Percentiles rank a stretch among this genome's conserved stretches.
Conservation (phyloP, 345 rosid genomes). For the Syzygium oleosum region DNA sequence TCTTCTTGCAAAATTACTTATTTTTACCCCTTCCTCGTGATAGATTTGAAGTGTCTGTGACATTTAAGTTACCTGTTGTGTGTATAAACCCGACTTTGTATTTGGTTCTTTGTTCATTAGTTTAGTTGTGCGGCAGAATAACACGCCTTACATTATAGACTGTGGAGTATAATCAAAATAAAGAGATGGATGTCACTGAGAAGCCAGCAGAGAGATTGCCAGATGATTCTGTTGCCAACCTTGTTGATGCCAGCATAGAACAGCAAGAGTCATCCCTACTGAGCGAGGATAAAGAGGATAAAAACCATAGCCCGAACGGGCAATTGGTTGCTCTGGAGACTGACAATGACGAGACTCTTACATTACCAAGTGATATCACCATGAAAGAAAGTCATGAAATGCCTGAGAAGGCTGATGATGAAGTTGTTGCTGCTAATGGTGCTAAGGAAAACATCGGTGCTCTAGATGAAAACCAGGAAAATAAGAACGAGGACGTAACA, state of each 20-base stretch:
- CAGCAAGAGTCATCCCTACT: conserved; percentile 11
- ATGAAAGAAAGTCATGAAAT: conserved; percentile 17
- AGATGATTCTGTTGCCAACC: conserved; percentile 13
- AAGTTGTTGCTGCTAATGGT: background rate
- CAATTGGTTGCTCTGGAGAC: conserved; percentile 4
- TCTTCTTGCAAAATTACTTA: background rate
- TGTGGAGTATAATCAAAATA: background rate
- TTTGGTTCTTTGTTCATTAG: background rate
- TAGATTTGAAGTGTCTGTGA: background rate
- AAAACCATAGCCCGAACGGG: conserved; percentile 16
- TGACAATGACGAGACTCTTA: conserved; percentile 20
- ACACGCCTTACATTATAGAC: background rate
- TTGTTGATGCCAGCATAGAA: conserved; percentile 17
- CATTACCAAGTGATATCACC: conserved; percentile 32
- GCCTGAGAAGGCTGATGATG: conserved; percentile 6
- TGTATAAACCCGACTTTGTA: background rate
- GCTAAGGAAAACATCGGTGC: background rate
- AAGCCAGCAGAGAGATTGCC: conserved; percentile 26
- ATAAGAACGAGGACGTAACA: conserved; percentile 11
- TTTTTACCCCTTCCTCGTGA: background rate
- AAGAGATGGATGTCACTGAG: conserved; percentile 41
- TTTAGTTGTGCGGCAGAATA: background rate
- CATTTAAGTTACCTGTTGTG: background rate
- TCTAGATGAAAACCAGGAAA: conserved; percentile 8
- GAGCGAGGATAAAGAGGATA: background rate